Evolutionary conservation across 306 rosid genomes (phyloP).

Genomic region (Prunus padus): DNA sequence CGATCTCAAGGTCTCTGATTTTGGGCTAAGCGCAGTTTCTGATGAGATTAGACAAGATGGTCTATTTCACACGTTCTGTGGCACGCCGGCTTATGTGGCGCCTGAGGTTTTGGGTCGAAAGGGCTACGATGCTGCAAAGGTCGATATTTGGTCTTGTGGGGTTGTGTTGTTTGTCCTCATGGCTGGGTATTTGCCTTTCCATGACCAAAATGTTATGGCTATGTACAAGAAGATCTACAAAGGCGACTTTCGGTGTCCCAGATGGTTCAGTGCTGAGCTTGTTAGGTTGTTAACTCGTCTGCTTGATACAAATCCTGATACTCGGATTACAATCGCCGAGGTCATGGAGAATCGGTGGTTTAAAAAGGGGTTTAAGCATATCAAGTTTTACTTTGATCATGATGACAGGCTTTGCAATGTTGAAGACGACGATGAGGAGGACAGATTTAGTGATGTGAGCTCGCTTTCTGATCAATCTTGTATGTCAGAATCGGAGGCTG

Average conservation of each 20-base stretch:
- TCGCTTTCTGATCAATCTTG: constrained; percentile 51
- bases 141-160: constrained; percentile 95
- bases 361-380: constrained; percentile 78
- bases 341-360: constrained; percentile 92
- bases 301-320: constrained; percentile 67
- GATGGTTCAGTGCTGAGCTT: constrained; percentile 83
- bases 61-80: constrained; percentile 87
- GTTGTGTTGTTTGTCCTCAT: constrained; percentile 76
- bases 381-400: constrained; percentile 74
- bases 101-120: constrained; percentile 82
- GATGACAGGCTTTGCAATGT: constrained; percentile 76
- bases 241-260: constrained; percentile 80
- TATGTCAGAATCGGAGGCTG: constrained; percentile 44
- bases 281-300: constrained; percentile 46
- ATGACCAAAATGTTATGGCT: constrained; percentile 84
- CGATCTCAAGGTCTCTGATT: constrained; percentile 79
- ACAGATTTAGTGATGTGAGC: constrained; percentile 27
- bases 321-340: constrained; percentile 68
- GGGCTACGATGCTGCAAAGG: constrained; percentile 85
- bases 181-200: constrained; percentile 93
- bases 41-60: constrained; percentile 91
- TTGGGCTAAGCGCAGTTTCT: constrained; percentile 82
- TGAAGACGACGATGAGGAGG: constrained; percentile 36
- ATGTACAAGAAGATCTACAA: constrained; percentile 88
- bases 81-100: constrained; percentile 95